Base-by-base conservation (phyloP, 805 yeast genomes). In the Wickerhamomyces strasburgensis region DNA sequence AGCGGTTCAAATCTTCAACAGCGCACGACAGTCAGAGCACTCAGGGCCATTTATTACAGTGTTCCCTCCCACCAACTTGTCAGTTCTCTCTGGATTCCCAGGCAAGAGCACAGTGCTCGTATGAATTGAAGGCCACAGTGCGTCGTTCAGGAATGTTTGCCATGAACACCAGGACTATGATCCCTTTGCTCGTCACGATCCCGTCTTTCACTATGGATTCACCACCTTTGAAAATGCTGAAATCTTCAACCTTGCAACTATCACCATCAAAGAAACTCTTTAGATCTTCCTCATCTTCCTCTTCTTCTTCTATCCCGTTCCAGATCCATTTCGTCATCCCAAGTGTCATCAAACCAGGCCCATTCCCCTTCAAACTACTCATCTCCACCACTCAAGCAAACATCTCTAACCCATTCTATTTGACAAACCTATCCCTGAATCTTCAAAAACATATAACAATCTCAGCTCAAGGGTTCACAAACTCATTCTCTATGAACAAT, bases 1-100 rank as follows among this genome's bases (percentile, higher is more conserved):
- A 36, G n/a, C 38, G 44, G 3, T 39, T 29, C 31, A 29, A 38
- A 18, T 19, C 37, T 8, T 39, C 39, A 19, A 37, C 19, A 8
- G 29, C 27, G 5, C 19, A 29, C 11, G 36, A 31, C 25, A 13
- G 10, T 18, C 19, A 28, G 5, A 19, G 19, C 19, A 34, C 27
- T 32, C n/a, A n/a, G 17, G 14, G 26, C 9, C 24, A 5, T 10
- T 24, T n/a, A 11, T 28, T 14, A 25, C 24, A 14, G 27, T 19
- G 21, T 17, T 5, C 25, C 13, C 26, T 34, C 14, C 17, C 16
- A 10, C 14, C 32, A 7, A 18, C 25, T 29, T 17, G 25, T 13
- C 25, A 11, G 30, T n/a, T 18, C 14, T 15, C 14, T 27, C 14
- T 19, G 14, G 15, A 5, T 29, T 15, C 8, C n/a, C 26, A 18